Evolutionary conservation across 2,329 filamentous ascomycete genomes (phyloP).

Genomic region (Aspergillus brasiliensis): DNA sequence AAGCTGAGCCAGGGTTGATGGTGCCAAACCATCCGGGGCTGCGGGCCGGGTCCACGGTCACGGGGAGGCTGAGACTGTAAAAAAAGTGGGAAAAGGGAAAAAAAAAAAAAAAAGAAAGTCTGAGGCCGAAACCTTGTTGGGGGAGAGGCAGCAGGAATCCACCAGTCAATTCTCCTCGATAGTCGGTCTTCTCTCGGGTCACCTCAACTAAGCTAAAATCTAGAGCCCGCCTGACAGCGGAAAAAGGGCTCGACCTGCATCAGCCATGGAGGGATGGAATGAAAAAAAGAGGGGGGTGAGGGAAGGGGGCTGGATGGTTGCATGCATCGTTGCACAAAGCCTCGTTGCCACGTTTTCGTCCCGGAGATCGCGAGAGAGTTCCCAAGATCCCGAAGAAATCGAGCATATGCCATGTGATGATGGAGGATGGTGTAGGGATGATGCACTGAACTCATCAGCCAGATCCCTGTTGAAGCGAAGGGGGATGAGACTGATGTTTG

Average conservation of each 20-base stretch:
- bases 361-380: background rate
- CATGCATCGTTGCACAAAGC: slow-evolving; percentile 18
- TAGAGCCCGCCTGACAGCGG: slow-evolving; percentile 6
- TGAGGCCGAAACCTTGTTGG: background rate
- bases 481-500: background rate
- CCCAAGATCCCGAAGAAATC: background rate
- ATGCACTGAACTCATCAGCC: background rate
- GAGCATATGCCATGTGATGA: background rate
- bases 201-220: background rate
- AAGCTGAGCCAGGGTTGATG: background rate
- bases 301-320: background rate
- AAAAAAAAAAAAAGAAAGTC: no score
- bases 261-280: background rate
- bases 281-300: background rate
- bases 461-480: background rate
- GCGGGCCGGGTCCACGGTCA: slow-evolving; percentile 17
- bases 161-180: background rate
- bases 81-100: background rate
- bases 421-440: background rate
- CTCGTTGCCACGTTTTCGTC: slow-evolving; percentile 17
- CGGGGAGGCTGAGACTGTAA: slow-evolving; percentile 7
- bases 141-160: background rate
- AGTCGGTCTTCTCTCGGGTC: background rate
- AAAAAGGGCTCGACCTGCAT: slow-evolving; percentile 13
- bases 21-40: slow-evolving; percentile 11